A percentile compares a stretch with the other conserved stretches of the same genome.
Conservation (phyloP, 208 protist genomes). For the Leptomonas pyrrhocoris region DNA sequence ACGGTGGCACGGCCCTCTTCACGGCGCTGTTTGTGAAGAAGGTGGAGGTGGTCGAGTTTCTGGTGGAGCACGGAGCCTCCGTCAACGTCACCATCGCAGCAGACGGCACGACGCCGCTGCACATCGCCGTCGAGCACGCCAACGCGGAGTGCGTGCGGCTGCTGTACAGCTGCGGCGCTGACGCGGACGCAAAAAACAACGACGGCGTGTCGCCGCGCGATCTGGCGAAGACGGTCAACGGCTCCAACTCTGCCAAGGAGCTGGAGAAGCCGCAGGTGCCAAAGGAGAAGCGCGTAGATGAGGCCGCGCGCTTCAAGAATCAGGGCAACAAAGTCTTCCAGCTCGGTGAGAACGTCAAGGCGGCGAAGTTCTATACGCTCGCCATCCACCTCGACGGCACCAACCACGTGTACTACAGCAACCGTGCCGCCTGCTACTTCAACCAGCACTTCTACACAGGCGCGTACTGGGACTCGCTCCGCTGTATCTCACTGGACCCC, state of each 20-base stretch:
- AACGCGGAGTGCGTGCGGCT: constrained; percentile 75
- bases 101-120: constrained; percentile 83
- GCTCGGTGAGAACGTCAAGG: constrained; percentile 88
- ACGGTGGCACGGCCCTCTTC: constrained; percentile 86
- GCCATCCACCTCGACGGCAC: constrained; percentile 87
- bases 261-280: constrained; percentile 61
- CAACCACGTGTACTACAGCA: constrained; percentile 93
- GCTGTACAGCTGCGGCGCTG: constrained; percentile 71
- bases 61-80: constrained; percentile 86
- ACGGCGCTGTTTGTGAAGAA: constrained; percentile 88
- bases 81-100: constrained; percentile 54
- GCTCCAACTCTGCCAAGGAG: constrained; percentile 58
- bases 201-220: constrained; percentile 62
- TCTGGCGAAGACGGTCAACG: constrained; percentile 52
- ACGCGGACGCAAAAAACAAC: constrained; percentile 60
- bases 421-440: constrained; percentile 92
- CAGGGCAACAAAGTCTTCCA: constrained; percentile 92
- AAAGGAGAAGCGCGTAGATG: constrained; percentile 54
- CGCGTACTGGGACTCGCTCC: constrained; percentile 89
- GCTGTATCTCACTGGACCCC: constrained; percentile 84
- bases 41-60: constrained; percentile 75
- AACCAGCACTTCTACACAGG: constrained; percentile 80
- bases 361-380: constrained; percentile 91
- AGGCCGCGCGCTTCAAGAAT: constrained; percentile 76
- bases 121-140: constrained; percentile 83